phyloP scores from a whole-genome alignment of 1,284 basidiomycete genomes.

The Nidula niveotomentosa region DNA sequence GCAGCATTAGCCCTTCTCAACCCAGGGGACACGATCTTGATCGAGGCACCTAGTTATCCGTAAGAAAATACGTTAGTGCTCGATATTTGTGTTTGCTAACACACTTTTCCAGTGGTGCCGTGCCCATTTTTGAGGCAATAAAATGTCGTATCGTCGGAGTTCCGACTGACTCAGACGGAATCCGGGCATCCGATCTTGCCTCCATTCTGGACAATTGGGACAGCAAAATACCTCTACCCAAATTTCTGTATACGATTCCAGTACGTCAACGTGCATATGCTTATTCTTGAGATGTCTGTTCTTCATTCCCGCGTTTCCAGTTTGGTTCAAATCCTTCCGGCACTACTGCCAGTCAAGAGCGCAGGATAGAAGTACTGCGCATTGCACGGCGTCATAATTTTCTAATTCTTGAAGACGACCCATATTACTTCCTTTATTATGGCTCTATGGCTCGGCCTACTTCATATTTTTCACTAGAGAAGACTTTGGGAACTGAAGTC shows the following conservation, averaged over 20 bases:
- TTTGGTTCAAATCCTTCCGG: constrained; percentile 84
- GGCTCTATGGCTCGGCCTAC: constrained; percentile 50
- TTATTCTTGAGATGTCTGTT: neutral
- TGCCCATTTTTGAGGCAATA: constrained; percentile 50
- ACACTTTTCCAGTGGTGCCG: constrained; percentile 43
- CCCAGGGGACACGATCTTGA: constrained; percentile 76
- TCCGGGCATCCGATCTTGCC: constrained; percentile 60
- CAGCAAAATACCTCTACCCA: constrained; percentile 65
- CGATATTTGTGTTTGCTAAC: constrained; percentile 1
- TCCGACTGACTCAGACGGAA: constrained; percentile 56
- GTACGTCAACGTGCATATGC: constrained; percentile 30
- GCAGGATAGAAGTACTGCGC: constrained; percentile 76
- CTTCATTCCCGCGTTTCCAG: constrained; percentile 30
- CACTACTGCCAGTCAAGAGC: constrained; percentile 67
- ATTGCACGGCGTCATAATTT: constrained; percentile 76
- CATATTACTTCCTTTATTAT: constrained; percentile 68
- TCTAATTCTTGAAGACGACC: constrained; percentile 86
- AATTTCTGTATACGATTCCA: constrained; percentile 79
- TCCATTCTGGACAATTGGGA: constrained; percentile 75
- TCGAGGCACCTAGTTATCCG: constrained; percentile 89
- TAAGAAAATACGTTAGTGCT: constrained; percentile 27
- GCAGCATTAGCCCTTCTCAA: constrained; percentile 67
- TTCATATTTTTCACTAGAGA: constrained; percentile 67
- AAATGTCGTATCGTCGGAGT: constrained; percentile 32
- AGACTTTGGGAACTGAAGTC: constrained; percentile 19